These are phyloP conservation scores for Penicillium samsonianum DNA, from an alignment of 495 filamentous ascomycete species.

Conservation along the genomic window DNA sequence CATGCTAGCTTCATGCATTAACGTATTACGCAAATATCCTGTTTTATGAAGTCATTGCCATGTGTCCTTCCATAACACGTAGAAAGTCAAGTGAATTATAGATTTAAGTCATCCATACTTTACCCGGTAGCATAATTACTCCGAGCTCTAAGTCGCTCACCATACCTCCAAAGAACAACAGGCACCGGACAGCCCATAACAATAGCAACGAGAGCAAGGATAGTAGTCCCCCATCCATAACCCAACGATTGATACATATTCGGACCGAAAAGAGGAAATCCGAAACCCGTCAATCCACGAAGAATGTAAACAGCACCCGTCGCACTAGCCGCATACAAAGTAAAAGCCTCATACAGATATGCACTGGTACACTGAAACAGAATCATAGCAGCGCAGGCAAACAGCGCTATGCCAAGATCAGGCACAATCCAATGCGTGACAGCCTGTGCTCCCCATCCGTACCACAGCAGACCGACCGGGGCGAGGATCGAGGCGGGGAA, in stretches of 20 bases:
- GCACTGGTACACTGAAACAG: conserved; percentile 62
- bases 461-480: conserved; percentile 60
- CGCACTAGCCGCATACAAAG: conserved; percentile 64
- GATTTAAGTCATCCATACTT: neutral
- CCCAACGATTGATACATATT: conserved; percentile 48
- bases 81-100: neutral
- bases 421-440: conserved; percentile 62
- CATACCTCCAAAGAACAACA: conserved; percentile 47
- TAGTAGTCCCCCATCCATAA: conserved; percentile 55
- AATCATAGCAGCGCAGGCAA: conserved; percentile 54
- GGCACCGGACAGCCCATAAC: conserved; percentile 50
- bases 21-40: neutral
- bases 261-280: conserved; percentile 66
- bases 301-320: conserved; percentile 61
- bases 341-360: conserved; percentile 67
- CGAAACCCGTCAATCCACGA: conserved; percentile 61
- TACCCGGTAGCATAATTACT: conserved; percentile 5
- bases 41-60: neutral
- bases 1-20: neutral
- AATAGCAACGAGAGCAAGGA: conserved; percentile 48
- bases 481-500: conserved; percentile 54
- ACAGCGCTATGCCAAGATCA: conserved; percentile 59
- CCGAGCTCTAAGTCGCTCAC: conserved; percentile 6
- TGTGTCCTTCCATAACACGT: neutral
- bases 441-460: conserved; percentile 62